These are phyloP conservation scores for Aspergillus sp. DNA, from an alignment of 2,329 filamentous ascomycete genomes.

Conservation along the genomic window DNA sequence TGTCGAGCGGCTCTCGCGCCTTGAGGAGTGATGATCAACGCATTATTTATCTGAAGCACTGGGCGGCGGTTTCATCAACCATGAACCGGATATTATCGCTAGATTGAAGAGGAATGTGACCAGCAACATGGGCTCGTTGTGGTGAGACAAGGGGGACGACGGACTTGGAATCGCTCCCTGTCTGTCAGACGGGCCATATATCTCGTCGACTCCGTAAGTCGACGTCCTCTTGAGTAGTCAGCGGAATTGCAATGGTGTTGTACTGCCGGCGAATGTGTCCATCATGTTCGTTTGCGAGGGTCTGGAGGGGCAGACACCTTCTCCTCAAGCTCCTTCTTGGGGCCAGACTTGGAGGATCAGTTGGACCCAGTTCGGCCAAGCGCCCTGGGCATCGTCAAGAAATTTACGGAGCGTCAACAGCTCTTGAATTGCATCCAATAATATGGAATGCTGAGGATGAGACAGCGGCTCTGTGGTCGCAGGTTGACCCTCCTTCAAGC, in stretches of 20 bases:
- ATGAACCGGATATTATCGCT: not conserved
- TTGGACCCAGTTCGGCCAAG: slow-evolving; percentile 1
- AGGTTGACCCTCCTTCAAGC: not conserved
- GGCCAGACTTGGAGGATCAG: not conserved
- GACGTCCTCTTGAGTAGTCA: not conserved
- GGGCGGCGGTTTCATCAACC: slow-evolving; percentile 7
- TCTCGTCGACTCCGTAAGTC: not conserved
- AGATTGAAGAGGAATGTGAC: not conserved
- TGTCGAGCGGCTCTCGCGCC: not conserved
- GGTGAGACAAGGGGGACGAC: not conserved
- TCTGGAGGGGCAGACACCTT: not conserved
- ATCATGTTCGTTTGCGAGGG: not conserved
- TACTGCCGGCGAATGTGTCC: not conserved
- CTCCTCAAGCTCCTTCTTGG: not conserved
- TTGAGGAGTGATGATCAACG: slow-evolving; percentile 1
- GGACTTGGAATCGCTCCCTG: not conserved
- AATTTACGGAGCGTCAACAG: not conserved
- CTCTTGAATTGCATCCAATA: not conserved
- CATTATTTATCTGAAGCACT: slow-evolving; percentile 5
- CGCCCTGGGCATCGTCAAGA: slow-evolving; percentile 6
- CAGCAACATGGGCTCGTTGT: not conserved
- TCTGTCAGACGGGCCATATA: not conserved
- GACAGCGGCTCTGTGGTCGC: slow-evolving; percentile 10
- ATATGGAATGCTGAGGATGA: not conserved
- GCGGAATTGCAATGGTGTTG: not conserved